Evolutionary conservation across 257 asterid species (phyloP).

Genomic region (Solanum etuberosum): DNA sequence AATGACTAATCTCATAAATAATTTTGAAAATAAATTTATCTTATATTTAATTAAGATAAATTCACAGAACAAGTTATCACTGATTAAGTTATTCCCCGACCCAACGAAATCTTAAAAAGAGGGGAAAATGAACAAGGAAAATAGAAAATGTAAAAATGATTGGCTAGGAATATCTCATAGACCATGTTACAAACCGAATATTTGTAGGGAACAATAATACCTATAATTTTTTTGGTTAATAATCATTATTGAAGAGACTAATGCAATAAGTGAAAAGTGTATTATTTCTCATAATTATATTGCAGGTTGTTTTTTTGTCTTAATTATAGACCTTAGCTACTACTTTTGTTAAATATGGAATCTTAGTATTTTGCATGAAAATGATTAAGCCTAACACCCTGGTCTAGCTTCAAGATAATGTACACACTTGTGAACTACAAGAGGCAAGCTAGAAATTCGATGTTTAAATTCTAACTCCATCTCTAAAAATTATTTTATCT

Average conservation of each 20-base stretch:
- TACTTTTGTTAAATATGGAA: background rate
- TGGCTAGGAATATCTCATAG: background rate
- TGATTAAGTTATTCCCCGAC: fast-evolving
- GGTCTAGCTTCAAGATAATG: background rate
- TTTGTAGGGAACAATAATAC: background rate
- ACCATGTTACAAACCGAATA: background rate
- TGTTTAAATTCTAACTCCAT: no score
- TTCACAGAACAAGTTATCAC: background rate
- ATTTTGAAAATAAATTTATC: background rate
- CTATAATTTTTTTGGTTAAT: background rate
- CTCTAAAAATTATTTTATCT: background rate
- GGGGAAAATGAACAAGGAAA: background rate
- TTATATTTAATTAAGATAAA: background rate
- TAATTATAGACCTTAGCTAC: background rate
- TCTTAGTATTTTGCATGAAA: background rate
- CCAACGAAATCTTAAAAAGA: background rate
- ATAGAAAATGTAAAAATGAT: background rate
- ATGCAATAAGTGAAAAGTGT: background rate
- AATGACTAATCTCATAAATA: background rate
- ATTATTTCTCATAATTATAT: background rate
- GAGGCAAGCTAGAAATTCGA: background rate
- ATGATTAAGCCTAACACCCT: background rate
- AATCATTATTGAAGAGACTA: background rate
- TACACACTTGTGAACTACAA: background rate
- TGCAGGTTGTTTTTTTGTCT: background rate